These are phyloP conservation scores for Clarireedia monteithiana DNA, from an alignment of 2,329 filamentous ascomycete genomes.

Conservation along the genomic window DNA sequence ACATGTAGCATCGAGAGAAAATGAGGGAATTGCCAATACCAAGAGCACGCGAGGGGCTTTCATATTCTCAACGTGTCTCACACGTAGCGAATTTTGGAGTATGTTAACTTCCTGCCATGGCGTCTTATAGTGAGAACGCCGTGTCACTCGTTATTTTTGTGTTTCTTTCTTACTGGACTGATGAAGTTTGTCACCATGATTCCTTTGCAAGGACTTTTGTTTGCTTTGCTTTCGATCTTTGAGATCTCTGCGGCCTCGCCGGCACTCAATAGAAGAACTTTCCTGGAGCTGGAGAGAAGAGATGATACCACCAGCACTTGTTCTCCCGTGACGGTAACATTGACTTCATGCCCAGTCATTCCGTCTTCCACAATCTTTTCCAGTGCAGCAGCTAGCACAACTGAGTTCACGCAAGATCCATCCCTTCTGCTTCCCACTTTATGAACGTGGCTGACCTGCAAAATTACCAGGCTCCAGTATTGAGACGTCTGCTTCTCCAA, in stretches of 20 bases:
- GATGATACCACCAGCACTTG: not conserved
- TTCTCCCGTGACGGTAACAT: not conserved
- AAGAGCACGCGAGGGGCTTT: no score
- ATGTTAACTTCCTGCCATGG: no score
- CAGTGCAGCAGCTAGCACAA: not conserved
- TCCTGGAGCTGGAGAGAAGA: not conserved
- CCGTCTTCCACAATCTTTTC: not conserved
- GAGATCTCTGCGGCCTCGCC: not conserved
- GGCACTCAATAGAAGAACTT: not conserved
- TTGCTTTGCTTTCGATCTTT: not conserved
- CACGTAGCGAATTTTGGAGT: no score
- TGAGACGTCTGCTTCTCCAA: no score
- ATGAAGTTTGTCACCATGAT: not conserved
- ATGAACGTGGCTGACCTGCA: no score
- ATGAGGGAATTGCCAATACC: no score
- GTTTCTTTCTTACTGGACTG: not conserved
- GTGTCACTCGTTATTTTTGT: not conserved
- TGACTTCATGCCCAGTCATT: not conserved
- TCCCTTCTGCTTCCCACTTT: no score
- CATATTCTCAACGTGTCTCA: no score
- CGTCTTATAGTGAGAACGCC: not conserved
- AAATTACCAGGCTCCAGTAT: no score
- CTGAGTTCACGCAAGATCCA: no score
- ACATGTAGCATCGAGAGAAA: no score
- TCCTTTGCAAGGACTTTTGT: not conserved